These are phyloP conservation scores for Brassica cretica DNA, from an alignment of 345 rosid species.

Conservation along the genomic window DNA sequence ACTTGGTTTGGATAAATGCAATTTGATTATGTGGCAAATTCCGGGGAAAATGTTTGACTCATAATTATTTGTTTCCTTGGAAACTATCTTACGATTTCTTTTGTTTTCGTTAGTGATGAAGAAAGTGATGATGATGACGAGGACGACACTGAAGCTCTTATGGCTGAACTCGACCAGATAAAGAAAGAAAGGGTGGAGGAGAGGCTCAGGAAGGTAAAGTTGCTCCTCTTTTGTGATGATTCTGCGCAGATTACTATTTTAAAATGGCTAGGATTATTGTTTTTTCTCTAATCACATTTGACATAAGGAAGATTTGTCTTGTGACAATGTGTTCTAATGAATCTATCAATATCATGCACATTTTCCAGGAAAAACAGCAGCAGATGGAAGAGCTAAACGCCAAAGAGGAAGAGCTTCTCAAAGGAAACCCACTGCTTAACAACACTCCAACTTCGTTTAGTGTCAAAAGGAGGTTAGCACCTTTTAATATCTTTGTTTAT, in stretches of 20 bases:
- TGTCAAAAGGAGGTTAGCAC: slow-evolving; percentile 77
- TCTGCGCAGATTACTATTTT: slow-evolving; percentile 16
- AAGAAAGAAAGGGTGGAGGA: slow-evolving; percentile 95
- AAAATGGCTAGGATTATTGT: slow-evolving; percentile 1
- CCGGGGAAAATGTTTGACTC: not conserved
- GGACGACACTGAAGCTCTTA: slow-evolving; percentile 31
- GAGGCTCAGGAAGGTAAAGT: slow-evolving; percentile 67
- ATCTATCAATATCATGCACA: not conserved
- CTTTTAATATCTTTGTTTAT: not conserved
- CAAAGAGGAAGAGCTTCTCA: slow-evolving; percentile 90
- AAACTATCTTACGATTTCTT: not conserved
- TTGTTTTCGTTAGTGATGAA: slow-evolving; percentile 43
- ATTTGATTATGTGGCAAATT: not conserved
- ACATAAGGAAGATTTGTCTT: not conserved
- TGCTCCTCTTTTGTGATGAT: not conserved
- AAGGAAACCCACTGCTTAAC: slow-evolving; percentile 86
- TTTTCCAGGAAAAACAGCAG: slow-evolving; percentile 53
- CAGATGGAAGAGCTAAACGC: slow-evolving; percentile 79
- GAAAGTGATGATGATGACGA: slow-evolving; percentile 64
- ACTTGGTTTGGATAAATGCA: not conserved
- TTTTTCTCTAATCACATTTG: not conserved
- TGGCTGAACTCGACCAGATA: slow-evolving; percentile 91
- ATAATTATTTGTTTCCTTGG: too few species aligned
- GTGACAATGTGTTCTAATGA: not conserved
- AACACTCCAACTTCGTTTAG: slow-evolving; percentile 67